Conservation (phyloP, 2,329 filamentous ascomycete genomes). For the Fusarium scirpi region DNA sequence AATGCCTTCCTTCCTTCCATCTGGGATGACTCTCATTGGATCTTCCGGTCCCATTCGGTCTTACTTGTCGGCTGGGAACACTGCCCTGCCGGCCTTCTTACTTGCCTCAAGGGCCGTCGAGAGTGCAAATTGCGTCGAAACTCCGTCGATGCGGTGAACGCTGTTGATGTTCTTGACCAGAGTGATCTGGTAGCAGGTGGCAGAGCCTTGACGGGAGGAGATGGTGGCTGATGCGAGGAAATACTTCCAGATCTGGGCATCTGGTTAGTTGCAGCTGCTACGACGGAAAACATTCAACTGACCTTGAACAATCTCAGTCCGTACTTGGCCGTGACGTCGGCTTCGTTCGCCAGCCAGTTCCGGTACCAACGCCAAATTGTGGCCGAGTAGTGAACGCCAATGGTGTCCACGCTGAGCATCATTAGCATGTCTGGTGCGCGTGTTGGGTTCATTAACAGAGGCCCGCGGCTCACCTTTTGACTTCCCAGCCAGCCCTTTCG, state of each 20-base stretch:
- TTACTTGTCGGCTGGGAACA: neutral
- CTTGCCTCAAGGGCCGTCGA: constrained; percentile 6
- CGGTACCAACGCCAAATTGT: constrained; percentile 11
- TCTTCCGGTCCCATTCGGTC: neutral
- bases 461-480: constrained; percentile 68
- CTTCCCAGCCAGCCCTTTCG: constrained; percentile 73
- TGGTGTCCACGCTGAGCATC: constrained; percentile 4
- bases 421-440: too few species aligned
- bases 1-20: too few species aligned
- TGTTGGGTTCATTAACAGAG: neutral
- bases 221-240: constrained; percentile 10
- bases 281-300: neutral
- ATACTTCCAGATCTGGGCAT: constrained; percentile 3
- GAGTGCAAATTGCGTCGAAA: constrained; percentile 3
- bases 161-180: constrained; percentile 7
- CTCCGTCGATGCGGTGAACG: constrained; percentile 5
- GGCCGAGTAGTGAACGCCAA: constrained; percentile 8
- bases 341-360: constrained; percentile 7
- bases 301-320: constrained; percentile 9
- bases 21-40: neutral
- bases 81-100: constrained; percentile 1
- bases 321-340: constrained; percentile 1
- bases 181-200: constrained; percentile 9
- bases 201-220: constrained; percentile 7
- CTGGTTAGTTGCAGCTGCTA: neutral